Conservation (phyloP, 139 green algal species). For the Chlorella sp. region DNA sequence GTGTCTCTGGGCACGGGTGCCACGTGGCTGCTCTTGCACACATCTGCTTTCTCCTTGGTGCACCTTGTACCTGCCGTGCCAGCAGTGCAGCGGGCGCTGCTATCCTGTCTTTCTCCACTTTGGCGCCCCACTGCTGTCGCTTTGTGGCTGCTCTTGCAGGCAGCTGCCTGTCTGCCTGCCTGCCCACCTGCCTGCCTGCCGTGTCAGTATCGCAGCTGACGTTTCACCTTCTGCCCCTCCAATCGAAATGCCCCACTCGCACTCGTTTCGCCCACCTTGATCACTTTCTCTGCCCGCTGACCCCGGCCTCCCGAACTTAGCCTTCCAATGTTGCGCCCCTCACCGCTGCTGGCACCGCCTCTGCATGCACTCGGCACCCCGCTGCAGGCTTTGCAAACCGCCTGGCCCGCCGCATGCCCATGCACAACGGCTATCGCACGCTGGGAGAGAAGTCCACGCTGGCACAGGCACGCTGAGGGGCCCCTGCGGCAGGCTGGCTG, state of each 20-base stretch:
- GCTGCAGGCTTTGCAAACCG: slow-evolving; percentile 81
- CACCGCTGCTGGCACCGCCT: background rate
- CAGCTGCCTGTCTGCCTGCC: no score
- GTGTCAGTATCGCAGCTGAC: no score
- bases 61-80: no score
- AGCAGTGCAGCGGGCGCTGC: no score
- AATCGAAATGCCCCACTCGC: background rate
- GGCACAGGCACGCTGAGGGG: slow-evolving; percentile 14
- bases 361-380: no score
- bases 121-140: no score
- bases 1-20: background rate
- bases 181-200: no score
- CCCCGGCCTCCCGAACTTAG: no score
- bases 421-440: slow-evolving; percentile 94
- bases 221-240: background rate
- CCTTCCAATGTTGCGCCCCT: background rate
- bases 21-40: background rate
- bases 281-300: no score
- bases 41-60: no score
- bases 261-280: background rate
- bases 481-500: background rate
- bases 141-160: background rate
- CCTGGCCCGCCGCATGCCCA: slow-evolving; percentile 82
- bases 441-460: slow-evolving; percentile 54
- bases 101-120: no score